phyloP scores from a whole-genome alignment of 768 basidiomycete species.

The Amanita inopinata region DNA sequence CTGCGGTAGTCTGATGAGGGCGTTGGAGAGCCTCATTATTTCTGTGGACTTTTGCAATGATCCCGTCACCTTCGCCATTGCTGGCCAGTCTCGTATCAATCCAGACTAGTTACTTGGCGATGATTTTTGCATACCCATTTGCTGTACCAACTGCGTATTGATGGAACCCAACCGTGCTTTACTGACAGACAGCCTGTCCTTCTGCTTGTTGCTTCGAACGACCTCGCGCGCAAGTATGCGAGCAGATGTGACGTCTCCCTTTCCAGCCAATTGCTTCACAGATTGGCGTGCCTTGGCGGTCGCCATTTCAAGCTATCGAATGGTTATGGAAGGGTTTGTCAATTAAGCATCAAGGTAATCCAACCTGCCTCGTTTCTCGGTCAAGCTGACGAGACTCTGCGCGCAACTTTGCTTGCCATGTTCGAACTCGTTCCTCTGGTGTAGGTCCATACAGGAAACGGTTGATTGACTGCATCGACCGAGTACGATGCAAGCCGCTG shows the following conservation, averaged over 20 bases:
- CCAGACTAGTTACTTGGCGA: not conserved
- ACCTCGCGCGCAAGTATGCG: conserved; percentile 89
- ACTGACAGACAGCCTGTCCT: conserved; percentile 82
- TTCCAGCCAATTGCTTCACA: conserved; percentile 83
- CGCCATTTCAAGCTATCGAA: conserved; percentile 64
- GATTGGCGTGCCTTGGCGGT: conserved; percentile 71
- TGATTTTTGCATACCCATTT: conserved; percentile 58
- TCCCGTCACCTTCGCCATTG: conserved; percentile 96
- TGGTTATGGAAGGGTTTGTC: conserved; percentile 1
- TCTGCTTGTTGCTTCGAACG: conserved; percentile 92
- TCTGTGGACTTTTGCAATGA: conserved; percentile 95
- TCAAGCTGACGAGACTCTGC: conserved; percentile 77
- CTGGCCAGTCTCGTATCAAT: conserved; percentile 28
- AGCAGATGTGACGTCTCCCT: conserved; percentile 89
- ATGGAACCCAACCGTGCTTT: conserved; percentile 92
- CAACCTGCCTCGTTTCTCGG: conserved; percentile 92
- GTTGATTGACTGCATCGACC: conserved; percentile 75
- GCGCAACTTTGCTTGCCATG: conserved; percentile 86
- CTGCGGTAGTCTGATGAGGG: conserved; percentile 85
- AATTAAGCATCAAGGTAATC: conserved; percentile 17
- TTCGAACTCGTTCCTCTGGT: conserved; percentile 84
- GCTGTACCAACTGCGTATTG: conserved; percentile 79
- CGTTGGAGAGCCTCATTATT: conserved; percentile 97
- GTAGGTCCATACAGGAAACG: conserved; percentile 95
- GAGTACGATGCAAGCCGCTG: not conserved